Base-by-base conservation (phyloP, 2,329 filamentous ascomycete genomes). In the Alternaria ventricosa region DNA sequence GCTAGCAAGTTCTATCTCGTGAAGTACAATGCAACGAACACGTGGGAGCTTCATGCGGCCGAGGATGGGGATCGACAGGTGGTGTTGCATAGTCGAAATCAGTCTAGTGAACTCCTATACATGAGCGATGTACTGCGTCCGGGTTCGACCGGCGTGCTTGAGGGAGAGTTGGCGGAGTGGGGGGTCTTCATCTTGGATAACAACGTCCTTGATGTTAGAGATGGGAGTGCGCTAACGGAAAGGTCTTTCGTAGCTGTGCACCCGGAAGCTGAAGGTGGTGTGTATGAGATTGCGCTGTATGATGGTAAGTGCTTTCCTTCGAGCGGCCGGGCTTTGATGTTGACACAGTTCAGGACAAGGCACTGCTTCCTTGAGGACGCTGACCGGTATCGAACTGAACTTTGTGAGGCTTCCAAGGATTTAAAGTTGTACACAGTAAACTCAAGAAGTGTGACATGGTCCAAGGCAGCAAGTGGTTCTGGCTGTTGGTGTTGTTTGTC, bases 41-140 rank as follows among this genome's bases (percentile, higher is more conserved):
- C 74, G 22, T 74, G 66, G 43, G 64, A 69, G 3, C 55, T 78
- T 41, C 66, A 69, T 65, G 73, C 71, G 46, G 62, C 69, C 2
- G 74, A 76, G 6, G 74, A 76, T 46, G 70, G 74, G 47, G 74
- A 72, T 4, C 72, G 73, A 25, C 74, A 78, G 53, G 36, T 76
- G 30, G 74, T 73, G 18, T 70, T 78, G 11, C 65, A 63, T 23
- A 73, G 75, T 1, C 41, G 71, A 0, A 67, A 65, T 20, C 50
- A 41, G 30, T 54, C 20, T 49, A 69, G 72, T 13, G 54, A 63
- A 10, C 64, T 78, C 15, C 61, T 76, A 12, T 72, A 74, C 36
- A 27, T 74, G 25, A 62, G 74, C 15, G 74, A 76, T 54, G 67
- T 71, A 6, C 70, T 69, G 10, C 75, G 68, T 28, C 73, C 74